These are phyloP conservation scores for Kuraishia molischiana DNA, from an alignment of 805 yeast genomes.

Conservation along the genomic window DNA sequence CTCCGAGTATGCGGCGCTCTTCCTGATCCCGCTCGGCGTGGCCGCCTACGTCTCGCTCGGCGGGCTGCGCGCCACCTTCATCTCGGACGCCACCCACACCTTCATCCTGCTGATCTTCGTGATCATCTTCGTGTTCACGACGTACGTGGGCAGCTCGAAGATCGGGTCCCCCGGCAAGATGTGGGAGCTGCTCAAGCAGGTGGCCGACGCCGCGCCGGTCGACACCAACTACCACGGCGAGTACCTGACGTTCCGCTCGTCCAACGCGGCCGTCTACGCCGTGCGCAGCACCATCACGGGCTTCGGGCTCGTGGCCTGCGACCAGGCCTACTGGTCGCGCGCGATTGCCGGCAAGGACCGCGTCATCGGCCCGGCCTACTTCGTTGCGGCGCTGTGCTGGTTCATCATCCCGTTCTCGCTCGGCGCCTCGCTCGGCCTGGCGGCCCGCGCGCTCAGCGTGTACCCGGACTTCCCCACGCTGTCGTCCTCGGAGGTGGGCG, in stretches of 20 bases:
- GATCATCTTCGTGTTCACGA: constrained; percentile 17
- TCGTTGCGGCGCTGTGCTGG: constrained; percentile 21
- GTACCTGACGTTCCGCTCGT: neutral
- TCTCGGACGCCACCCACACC: constrained; percentile 20
- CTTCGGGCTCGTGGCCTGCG: constrained; percentile 16
- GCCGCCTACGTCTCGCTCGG: constrained; percentile 20
- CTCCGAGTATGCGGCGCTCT: constrained; percentile 13
- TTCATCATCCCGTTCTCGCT: constrained; percentile 19
- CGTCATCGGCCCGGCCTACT: constrained; percentile 18
- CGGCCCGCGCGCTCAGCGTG: constrained; percentile 23
- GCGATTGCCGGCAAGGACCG: constrained; percentile 18
- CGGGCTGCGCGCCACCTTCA: constrained; percentile 23
- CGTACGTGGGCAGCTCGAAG: constrained; percentile 16
- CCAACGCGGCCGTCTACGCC: neutral
- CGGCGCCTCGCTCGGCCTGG: constrained; percentile 21
- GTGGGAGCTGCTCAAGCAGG: constrained; percentile 19
- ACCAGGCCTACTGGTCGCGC: constrained; percentile 18
- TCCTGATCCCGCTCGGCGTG: constrained; percentile 18
- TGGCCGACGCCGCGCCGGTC: constrained; percentile 8
- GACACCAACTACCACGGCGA: constrained; percentile 8
- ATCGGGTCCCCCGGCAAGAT: constrained; percentile 24
- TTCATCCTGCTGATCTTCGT: constrained; percentile 24
- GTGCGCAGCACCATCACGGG: constrained; percentile 11
- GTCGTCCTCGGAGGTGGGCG: constrained; percentile 25
- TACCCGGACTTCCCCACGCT: constrained; percentile 31